A percentile compares a stretch with the other conserved stretches of the same genome.
phyloP scores from a whole-genome alignment of 2,329 filamentous ascomycete species.

The Aspergillus ibericus region DNA sequence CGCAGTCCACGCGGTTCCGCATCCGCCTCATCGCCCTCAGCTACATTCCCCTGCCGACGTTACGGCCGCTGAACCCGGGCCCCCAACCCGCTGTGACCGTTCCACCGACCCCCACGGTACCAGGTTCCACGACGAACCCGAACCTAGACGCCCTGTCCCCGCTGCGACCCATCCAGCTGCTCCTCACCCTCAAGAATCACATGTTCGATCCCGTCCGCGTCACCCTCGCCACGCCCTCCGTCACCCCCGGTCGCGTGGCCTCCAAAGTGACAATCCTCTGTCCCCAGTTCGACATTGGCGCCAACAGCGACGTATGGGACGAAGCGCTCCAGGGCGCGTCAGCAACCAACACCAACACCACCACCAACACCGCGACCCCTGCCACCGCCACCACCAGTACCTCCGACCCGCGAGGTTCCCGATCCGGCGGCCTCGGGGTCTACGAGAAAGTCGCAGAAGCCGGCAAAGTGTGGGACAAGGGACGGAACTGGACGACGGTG shows the following conservation, averaged over 20 bases:
- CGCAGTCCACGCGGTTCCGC: slow-evolving; percentile 83
- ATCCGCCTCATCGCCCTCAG: slow-evolving; percentile 86
- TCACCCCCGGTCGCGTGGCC: slow-evolving; percentile 72
- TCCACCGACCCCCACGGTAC: slow-evolving; percentile 9
- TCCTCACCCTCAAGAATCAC: slow-evolving; percentile 89
- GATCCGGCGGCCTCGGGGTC: slow-evolving; percentile 40
- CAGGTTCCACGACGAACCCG: slow-evolving; percentile 37
- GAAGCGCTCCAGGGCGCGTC: slow-evolving; percentile 68
- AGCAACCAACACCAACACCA: slow-evolving; percentile 34
- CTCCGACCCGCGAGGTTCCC: slow-evolving; percentile 43
- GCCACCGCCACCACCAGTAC: neutral
- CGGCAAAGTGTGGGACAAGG: slow-evolving; percentile 94
- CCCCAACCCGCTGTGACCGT: slow-evolving; percentile 19
- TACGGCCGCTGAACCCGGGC: slow-evolving; percentile 59
- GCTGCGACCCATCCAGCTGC: slow-evolving; percentile 66
- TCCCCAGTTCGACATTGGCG: slow-evolving; percentile 89
- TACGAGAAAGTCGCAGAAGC: slow-evolving; percentile 67
- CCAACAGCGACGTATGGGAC: slow-evolving; percentile 92
- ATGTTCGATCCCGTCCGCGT: slow-evolving; percentile 89
- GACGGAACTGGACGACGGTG: slow-evolving; percentile 91
- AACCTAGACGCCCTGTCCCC: slow-evolving; percentile 52
- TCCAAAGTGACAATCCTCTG: slow-evolving; percentile 88
- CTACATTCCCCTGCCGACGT: slow-evolving; percentile 78
- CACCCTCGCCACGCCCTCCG: slow-evolving; percentile 78
- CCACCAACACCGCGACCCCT: slow-evolving; percentile 16